Percentiles rank a stretch among this genome's conserved stretches.
These are phyloP conservation scores for Prunus yedoensis DNA, from an alignment of 331 rosid species.

Conservation along the genomic window DNA sequence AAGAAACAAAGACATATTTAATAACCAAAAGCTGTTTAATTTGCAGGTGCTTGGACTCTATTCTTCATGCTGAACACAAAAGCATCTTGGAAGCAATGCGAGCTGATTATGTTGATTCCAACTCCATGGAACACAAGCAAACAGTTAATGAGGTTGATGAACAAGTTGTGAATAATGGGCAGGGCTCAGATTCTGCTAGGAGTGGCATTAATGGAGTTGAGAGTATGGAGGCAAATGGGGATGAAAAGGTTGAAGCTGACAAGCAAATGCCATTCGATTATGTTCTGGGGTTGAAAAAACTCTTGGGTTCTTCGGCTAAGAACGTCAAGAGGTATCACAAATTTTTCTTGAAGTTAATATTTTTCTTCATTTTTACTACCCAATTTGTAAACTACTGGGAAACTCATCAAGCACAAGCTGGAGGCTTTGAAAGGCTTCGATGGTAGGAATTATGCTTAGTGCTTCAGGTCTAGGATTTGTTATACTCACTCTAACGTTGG, in stretches of 20 bases:
- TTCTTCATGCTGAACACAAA: constrained; percentile 92
- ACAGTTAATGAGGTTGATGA: constrained; percentile 11
- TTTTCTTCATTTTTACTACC: background rate
- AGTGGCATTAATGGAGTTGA: constrained; percentile 37
- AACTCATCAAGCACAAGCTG: background rate
- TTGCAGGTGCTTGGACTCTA: constrained; percentile 84
- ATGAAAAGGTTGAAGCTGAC: constrained; percentile 32
- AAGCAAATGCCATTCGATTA: constrained; percentile 32
- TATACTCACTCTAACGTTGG: background rate
- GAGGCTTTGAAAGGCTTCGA: background rate
- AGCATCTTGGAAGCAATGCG: constrained; percentile 85
- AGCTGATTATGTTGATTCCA: constrained; percentile 60
- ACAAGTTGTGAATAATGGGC: constrained; percentile 24
- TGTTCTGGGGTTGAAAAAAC: constrained; percentile 50
- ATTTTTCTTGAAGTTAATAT: background rate
- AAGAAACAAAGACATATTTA: background rate
- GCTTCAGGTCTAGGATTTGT: background rate
- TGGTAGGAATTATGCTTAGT: background rate
- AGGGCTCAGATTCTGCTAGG: constrained; percentile 29
- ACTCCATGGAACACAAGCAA: constrained; percentile 28
- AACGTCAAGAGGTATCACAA: constrained; percentile 25
- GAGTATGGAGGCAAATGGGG: constrained; percentile 33
- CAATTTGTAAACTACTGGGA: background rate
- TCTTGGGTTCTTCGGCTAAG: constrained; percentile 57
- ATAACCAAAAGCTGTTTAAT: background rate